Percentiles rank a stretch among this genome's conserved stretches.
These are phyloP conservation scores for Boletus pseudo-olivaceus DNA, from an alignment of 768 basidiomycete species.

Conservation along the genomic window DNA sequence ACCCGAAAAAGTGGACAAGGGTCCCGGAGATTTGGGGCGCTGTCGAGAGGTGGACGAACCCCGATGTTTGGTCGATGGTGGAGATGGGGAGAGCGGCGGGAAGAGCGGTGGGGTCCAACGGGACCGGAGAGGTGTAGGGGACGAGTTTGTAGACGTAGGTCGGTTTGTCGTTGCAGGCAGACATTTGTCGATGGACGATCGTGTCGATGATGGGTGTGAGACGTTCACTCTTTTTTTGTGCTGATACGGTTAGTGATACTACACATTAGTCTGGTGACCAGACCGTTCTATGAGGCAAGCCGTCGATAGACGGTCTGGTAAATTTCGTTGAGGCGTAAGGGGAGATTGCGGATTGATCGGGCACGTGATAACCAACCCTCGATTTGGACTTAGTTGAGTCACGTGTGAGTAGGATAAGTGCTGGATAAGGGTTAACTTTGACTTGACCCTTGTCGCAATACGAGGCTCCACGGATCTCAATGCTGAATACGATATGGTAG, in stretches of 20 bases:
- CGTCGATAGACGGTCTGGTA: too few species aligned
- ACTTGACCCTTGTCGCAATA: too few species aligned
- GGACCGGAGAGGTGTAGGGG: conserved; percentile 36
- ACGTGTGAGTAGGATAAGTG: too few species aligned
- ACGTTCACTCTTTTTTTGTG: not conserved
- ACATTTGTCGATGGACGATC: conserved; percentile 2
- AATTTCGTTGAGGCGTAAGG: too few species aligned
- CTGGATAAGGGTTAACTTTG: too few species aligned
- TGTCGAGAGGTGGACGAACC: conserved; percentile 57
- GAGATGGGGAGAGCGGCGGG: conserved; percentile 49
- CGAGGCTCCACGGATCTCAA: not conserved
- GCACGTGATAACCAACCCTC: too few species aligned
- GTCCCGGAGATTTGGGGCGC: conserved; percentile 47
- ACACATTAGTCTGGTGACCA: too few species aligned
- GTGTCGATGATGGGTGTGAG: not conserved
- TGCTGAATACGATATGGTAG: not conserved
- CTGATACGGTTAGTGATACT: too few species aligned
- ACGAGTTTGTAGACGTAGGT: conserved; percentile 64
- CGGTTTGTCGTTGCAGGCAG: conserved; percentile 26
- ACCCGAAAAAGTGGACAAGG: conserved; percentile 42
- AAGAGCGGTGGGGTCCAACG: conserved; percentile 32
- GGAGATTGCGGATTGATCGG: too few species aligned
- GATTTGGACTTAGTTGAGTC: too few species aligned
- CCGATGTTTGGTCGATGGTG: conserved; percentile 41
- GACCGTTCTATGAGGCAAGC: too few species aligned